phyloP scores from a whole-genome alignment of 805 yeast genomes.

The Kodamaea lidongshanica region DNA sequence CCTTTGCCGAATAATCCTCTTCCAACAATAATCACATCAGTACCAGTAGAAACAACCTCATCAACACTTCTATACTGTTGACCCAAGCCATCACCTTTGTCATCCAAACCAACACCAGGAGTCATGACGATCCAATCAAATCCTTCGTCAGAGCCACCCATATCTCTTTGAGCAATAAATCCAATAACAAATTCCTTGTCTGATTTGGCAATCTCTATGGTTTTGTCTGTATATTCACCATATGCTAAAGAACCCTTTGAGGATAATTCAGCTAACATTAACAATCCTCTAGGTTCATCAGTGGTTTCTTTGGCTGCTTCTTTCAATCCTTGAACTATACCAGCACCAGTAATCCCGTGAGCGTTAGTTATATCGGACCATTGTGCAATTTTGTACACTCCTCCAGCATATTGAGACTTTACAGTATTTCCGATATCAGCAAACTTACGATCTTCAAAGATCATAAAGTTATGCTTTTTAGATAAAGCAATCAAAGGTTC shows the following conservation, averaged over 20 bases:
- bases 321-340: slow-evolving; percentile 82
- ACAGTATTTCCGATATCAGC: slow-evolving; percentile 99
- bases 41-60: slow-evolving; percentile 77
- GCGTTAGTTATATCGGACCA: slow-evolving; percentile 99
- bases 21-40: slow-evolving; percentile 96
- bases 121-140: slow-evolving; percentile 97
- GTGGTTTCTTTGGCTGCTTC: slow-evolving; percentile 72
- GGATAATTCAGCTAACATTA: slow-evolving; percentile 94
- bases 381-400: slow-evolving; percentile 78
- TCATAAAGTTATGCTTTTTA: slow-evolving; percentile 76
- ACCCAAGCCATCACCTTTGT: slow-evolving; percentile 91
- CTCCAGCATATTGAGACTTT: slow-evolving; percentile 86
- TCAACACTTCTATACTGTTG: slow-evolving; percentile 94
- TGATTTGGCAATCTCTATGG: slow-evolving; percentile 77
- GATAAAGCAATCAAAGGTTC: slow-evolving; percentile 68
- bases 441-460: slow-evolving; percentile 95
- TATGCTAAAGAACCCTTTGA: slow-evolving; percentile 90
- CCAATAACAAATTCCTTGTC: slow-evolving; percentile 93
- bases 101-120: slow-evolving; percentile 97
- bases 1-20: slow-evolving; percentile 94
- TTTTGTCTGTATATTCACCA: slow-evolving; percentile 82
- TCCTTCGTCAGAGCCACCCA: slow-evolving; percentile 78
- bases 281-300: slow-evolving; percentile 75
- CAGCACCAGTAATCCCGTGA: slow-evolving; percentile 94
- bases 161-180: slow-evolving; percentile 85